phyloP scores from a whole-genome alignment of 164 flowering plant genomes.

The Stephania yunnanensis region DNA sequence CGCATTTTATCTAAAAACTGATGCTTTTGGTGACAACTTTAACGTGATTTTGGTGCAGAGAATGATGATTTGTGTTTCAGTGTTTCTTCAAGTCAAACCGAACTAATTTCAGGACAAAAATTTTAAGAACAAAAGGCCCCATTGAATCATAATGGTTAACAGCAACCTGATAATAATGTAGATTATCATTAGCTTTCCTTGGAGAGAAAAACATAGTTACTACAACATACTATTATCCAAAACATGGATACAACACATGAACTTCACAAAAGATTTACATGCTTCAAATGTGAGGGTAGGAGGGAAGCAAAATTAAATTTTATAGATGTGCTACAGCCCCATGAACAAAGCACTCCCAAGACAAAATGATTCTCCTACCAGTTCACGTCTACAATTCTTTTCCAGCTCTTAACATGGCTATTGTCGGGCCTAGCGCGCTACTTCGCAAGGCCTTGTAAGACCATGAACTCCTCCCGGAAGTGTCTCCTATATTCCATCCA shows the following conservation, averaged over 20 bases:
- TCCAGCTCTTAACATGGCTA: conserved; percentile 59
- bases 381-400: conserved; percentile 25
- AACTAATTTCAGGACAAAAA: no score
- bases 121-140: no score
- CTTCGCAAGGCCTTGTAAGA: conserved; percentile 59
- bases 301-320: background rate
- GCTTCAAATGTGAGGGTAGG: background rate
- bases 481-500: conserved; percentile 31
- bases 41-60: no score
- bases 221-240: background rate
- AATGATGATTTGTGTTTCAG: no score
- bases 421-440: conserved; percentile 77
- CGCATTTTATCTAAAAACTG: no score
- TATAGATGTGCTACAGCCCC: background rate
- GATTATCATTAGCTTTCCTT: background rate
- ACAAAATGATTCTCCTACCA: background rate
- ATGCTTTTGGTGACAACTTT: no score
- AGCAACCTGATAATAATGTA: no score
- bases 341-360: background rate
- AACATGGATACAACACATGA: background rate
- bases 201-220: background rate
- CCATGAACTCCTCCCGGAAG: conserved; percentile 40
- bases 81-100: no score
- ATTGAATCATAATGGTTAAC: no score
- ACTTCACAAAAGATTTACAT: background rate